Evolutionary conservation across 1,284 basidiomycete genomes (phyloP), one percentile per base, ranked within the genome.

Genomic region (Trichosporon faecale): DNA sequence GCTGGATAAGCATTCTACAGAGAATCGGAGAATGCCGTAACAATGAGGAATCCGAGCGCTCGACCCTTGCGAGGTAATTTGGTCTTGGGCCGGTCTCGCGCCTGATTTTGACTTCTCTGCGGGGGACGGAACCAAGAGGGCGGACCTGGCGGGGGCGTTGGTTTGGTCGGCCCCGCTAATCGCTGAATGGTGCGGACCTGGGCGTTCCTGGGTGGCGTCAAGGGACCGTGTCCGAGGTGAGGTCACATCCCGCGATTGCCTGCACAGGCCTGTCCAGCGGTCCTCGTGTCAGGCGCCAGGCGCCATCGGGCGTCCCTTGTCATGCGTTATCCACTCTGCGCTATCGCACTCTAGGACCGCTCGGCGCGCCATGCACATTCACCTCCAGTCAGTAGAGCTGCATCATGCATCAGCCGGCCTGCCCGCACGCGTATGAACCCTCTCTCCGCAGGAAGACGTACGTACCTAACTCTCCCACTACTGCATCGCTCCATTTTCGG

Each of bases 311-410:
- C 23, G 49, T 52, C n/a, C 49, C 49, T 52, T 52, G 49, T 52
- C 49, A 52, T 52, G 49, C 49, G 49, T 52, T 52, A 52, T 25
- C 49, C 49, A 52, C 49, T 23, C 18, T 52, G 23, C 21, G 21
- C 49, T 52, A 52, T 52, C 49, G 21, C 49, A 52, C 49, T 52
- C 49, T 52, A 52, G 49, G 49, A 52, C 49, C 49, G 49, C 49
- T 52, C 49, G 7, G 21, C 49, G 23, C 21, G 49, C 49, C 21
- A 52, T 52, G 49, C 49, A 52, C 21, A 21, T 52, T 25, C 8
- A 52, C 21, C 21, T 25, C 44, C 21, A 52, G 21, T 21, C 49
- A 21, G 49, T 11, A 52, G 49, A 52, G 49, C 21, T 52, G 2
- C 49, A 6, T 23, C 21, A 25, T 52, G 2, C 49, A 6, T 23